Evolutionary conservation across 371 early-diverging fungal genomes (phyloP), one percentile per base, ranked within the genome.

Genomic region (Mortierella sp.): DNA sequence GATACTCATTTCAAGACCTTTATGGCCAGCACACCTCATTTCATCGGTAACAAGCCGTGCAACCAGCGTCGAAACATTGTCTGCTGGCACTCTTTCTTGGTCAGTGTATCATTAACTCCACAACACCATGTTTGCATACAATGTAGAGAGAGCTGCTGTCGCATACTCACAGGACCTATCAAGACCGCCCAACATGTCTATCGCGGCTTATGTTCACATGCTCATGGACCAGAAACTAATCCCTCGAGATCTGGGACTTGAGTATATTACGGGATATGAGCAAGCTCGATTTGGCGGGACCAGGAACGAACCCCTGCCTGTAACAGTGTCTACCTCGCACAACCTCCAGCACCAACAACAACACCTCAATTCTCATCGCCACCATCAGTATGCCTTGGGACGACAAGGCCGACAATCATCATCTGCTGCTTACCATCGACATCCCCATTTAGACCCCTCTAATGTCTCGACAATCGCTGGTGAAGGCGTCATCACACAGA

Each of bases 1-100:
- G 83, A 77, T 39, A 81, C 89, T 0, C 85, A 88, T 57, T 91
- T 90, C 64, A 84, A 87, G 52, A 83, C 86, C 12, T 88, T 88
- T 2, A 83, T 88, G 70, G 70, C 86, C 21, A 84, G 87, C 65
- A 88, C 92, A 9, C 82, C 89, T 27, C 80, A 82, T 10, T 80
- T 89, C 27, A 83, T 92, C 39, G 88, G 88, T 86, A 82, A 60
- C 65, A 16, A 14, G 14, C 52, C 16, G 12, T 45, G 45, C 19
- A 12, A 6, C 45, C 45, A 12, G 45, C 7, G n/a, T 45, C 6
- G 45, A 12, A 45, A 6, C 10, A 10, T 6, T 16, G 19, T 12
- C n/a, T 6, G 7, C 10, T 6, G 24, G 5, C 25, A 25, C 8
- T 24, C 16, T 3, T 8, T 47, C 9, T 21, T 47, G 25, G 5